phyloP scores from a whole-genome alignment of 306 rosid species.

The Quercus cerris region DNA sequence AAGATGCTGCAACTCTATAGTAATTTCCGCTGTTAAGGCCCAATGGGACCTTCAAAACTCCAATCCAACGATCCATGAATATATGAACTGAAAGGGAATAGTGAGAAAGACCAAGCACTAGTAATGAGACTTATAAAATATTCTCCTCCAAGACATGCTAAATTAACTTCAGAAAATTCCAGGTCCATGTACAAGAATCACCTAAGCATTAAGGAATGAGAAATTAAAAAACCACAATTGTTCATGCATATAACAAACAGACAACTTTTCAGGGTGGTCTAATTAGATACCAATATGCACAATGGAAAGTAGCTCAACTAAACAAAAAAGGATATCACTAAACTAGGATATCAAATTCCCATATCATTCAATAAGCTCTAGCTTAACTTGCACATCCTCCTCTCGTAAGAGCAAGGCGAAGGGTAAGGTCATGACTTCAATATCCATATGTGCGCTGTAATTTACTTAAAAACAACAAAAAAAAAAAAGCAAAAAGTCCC shows the following conservation, averaged over 20 bases:
- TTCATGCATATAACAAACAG: not conserved
- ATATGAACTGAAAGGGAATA: not conserved
- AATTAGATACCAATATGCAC: not conserved
- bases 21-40: conserved; percentile 27
- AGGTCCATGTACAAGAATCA: not conserved
- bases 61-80: conserved; percentile 78
- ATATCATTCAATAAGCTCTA: too few relatives aligned
- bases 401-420: too few relatives aligned
- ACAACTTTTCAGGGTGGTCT: not conserved
- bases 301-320: not conserved
- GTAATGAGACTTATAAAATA: not conserved
- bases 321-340: not conserved
- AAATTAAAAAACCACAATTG: not conserved
- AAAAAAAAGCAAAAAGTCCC: not conserved
- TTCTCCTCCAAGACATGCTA: not conserved
- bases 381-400: too few relatives aligned
- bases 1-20: conserved; percentile 75
- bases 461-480: too few relatives aligned
- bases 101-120: not conserved
- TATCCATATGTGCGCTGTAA: too few relatives aligned
- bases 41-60: conserved; percentile 71
- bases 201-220: not conserved
- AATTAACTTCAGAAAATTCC: not conserved
- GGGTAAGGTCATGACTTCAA: too few relatives aligned
- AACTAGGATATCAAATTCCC: not conserved